phyloP scores from a whole-genome alignment of 2,329 filamentous ascomycete genomes.

The Diaporthe sp. region DNA sequence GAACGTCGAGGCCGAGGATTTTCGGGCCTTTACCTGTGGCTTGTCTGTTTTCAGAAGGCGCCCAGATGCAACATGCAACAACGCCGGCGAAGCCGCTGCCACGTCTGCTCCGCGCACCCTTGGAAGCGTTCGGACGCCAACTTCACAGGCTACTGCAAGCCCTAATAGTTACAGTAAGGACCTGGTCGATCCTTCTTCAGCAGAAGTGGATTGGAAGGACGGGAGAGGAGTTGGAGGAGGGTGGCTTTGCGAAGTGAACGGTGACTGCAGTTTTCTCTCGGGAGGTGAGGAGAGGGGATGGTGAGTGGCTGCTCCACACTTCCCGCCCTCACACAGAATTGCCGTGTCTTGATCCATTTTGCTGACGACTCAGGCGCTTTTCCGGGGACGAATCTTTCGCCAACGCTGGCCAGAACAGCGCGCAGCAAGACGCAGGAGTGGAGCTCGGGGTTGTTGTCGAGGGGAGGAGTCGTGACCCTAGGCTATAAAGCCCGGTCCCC shows the following conservation, averaged over 20 bases:
- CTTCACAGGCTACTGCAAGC: constrained; percentile 38
- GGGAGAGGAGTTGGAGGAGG: constrained; percentile 78
- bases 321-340: constrained; percentile 6
- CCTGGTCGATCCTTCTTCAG: constrained; percentile 34
- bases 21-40: constrained; percentile 86
- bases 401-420: constrained; percentile 43
- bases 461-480: constrained; percentile 40
- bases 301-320: constrained; percentile 62
- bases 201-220: constrained; percentile 65
- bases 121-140: neutral
- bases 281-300: constrained; percentile 90
- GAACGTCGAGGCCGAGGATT: constrained; percentile 81
- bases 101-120: neutral
- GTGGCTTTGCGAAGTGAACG: constrained; percentile 86
- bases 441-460: constrained; percentile 53
- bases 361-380: constrained; percentile 51
- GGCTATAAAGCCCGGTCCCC: constrained; percentile 34
- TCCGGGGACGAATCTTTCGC: constrained; percentile 58
- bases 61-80: neutral
- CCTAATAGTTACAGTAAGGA: constrained; percentile 44
- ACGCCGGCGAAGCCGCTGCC: constrained; percentile 4
- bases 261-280: constrained; percentile 86
- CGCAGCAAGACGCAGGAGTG: constrained; percentile 50
- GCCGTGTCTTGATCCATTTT: constrained; percentile 27
- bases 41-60: constrained; percentile 73